Conservation (phyloP, 129 eudicot species). For the Flaveria brownii region DNA sequence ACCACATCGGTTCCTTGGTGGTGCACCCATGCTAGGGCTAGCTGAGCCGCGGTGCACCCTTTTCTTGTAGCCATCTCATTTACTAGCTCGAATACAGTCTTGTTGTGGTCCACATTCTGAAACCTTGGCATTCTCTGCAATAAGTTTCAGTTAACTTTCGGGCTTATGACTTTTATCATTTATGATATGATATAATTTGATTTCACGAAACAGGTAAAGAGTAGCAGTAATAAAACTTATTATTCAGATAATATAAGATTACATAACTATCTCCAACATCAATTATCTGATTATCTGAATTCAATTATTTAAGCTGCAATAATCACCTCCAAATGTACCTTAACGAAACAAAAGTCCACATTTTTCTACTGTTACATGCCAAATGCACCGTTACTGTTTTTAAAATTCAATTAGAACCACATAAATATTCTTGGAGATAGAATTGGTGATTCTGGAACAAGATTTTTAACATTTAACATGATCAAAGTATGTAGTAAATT, state of each 20-base stretch:
- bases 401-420: too few relatives aligned
- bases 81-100: constrained; percentile 42
- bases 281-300: not conserved
- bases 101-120: constrained; percentile 51
- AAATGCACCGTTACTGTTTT: not conserved
- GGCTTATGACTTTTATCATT: not conserved
- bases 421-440: too few relatives aligned
- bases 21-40: constrained; percentile 68
- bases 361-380: not conserved
- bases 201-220: not conserved
- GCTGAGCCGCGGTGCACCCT: constrained; percentile 61
- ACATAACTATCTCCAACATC: not conserved
- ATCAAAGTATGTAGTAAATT: not conserved
- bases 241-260: not conserved
- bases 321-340: not conserved
- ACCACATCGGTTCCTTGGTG: constrained; percentile 65
- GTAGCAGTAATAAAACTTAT: not conserved
- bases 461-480: constrained; percentile 2
- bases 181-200: not conserved
- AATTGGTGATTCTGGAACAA: not conserved
- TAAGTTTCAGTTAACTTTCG: not conserved
- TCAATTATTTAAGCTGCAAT: not conserved
- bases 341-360: not conserved
- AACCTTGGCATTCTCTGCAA: constrained; percentile 55
- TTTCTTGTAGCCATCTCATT: constrained; percentile 42